phyloP scores from a whole-genome alignment of 192 early-diverging fungal species.

The Funneliformis mosseae region DNA sequence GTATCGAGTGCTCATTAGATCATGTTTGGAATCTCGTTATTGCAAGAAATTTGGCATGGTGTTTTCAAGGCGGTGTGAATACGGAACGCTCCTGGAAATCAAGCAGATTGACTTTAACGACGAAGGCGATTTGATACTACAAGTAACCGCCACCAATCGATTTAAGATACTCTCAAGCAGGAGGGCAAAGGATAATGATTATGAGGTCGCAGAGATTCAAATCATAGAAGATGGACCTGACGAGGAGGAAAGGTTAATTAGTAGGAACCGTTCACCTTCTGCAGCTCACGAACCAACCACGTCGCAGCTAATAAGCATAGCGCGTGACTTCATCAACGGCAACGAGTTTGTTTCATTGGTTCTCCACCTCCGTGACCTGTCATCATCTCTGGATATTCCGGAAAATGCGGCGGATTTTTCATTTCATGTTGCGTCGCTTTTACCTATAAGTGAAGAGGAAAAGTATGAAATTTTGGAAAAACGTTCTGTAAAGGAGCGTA shows the following conservation, averaged over 20 bases:
- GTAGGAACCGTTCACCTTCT: not conserved
- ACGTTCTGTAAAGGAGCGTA: not conserved
- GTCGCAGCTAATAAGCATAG: not conserved
- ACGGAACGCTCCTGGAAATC: not conserved
- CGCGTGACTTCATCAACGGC: not conserved
- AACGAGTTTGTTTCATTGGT: not conserved
- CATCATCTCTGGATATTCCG: not conserved
- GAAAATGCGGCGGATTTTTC: not conserved
- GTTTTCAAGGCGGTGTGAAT: not conserved
- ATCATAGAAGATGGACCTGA: not conserved
- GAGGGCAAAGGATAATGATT: not conserved
- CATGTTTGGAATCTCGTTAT: not conserved
- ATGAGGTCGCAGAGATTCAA: not conserved
- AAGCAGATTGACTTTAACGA: not conserved
- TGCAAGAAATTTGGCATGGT: not conserved
- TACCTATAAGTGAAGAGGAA: not conserved
- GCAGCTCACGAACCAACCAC: not conserved
- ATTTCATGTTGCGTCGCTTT: not conserved
- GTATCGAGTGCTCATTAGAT: not conserved
- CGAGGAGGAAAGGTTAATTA: not conserved
- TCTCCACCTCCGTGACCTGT: not conserved
- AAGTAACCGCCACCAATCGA: not conserved
- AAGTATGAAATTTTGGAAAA: not conserved
- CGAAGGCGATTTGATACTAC: not conserved
- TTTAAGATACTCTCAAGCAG: not conserved